These are phyloP conservation scores for Capsicum chinense DNA, from an alignment of 257 asterid species.

Conservation along the genomic window DNA sequence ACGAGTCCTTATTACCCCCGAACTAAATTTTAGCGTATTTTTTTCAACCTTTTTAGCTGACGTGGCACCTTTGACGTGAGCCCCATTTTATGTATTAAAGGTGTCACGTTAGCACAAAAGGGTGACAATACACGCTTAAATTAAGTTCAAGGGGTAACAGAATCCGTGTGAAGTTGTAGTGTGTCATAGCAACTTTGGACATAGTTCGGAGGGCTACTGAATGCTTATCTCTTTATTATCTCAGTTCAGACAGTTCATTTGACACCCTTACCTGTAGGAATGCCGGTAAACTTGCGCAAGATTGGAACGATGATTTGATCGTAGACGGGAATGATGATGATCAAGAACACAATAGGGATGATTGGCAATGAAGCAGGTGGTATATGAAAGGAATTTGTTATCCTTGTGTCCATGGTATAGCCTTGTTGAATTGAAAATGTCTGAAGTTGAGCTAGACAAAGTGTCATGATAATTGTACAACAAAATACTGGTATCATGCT, in stretches of 20 bases:
- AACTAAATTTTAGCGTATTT: no score
- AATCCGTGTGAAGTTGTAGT: no score
- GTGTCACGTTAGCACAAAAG: no score
- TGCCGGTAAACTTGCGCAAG: constrained; percentile 56
- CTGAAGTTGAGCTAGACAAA: constrained; percentile 80
- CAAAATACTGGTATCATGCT: constrained; percentile 67
- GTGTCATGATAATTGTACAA: constrained; percentile 79
- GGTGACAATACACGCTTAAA: no score
- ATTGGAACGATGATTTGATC: constrained; percentile 64
- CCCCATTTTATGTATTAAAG: no score
- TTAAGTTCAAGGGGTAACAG: no score
- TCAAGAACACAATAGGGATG: constrained; percentile 57
- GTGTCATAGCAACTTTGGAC: no score
- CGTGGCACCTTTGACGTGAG: no score
- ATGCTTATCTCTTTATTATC: no score
- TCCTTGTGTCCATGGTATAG: constrained; percentile 65
- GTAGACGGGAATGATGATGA: constrained; percentile 60
- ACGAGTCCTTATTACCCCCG: no score
- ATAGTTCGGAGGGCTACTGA: no score
- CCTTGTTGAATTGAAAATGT: constrained; percentile 79
- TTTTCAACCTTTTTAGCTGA: no score
- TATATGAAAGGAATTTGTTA: constrained; percentile 50
- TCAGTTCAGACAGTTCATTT: not conserved
- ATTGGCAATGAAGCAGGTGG: constrained; percentile 80
- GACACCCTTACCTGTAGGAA: constrained; percentile 52